Base-by-base conservation (phyloP, 768 basidiomycete species). In the Chiua virens region DNA sequence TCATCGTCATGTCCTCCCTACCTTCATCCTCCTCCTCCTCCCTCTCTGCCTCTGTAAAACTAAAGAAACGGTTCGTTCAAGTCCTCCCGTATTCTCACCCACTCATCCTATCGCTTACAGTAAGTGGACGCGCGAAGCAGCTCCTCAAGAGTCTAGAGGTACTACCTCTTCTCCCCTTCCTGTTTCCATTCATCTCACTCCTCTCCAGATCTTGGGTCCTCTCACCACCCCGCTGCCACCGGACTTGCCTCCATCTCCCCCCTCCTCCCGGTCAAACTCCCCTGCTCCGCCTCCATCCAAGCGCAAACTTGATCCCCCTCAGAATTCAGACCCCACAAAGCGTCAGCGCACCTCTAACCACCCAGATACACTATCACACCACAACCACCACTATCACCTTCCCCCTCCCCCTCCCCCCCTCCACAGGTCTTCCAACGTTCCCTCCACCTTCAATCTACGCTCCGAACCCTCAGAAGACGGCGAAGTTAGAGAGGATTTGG, bases 381-480 rank as follows among this genome's bases (percentile, higher is more conserved):
- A 57, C 57, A 48, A 61, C 57, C 60, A 64, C 57, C 65, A 64
- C 60, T 64, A 63, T 57, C 59, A 63, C 52, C 63, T 45, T 46
- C 52, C 56, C 42, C 68, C 63, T 50, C 60, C 58, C 11, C 63
- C 59, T 9, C 56, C 58, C 23, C 35, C 53, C 41, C 53, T 35
- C 30, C 54, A 55, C 45, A 60, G 56, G 60, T n/a, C 61, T 40
- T 55, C 65, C 32, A 65, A 56, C 52, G 55, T 50, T 34, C 47
- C 59, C 1, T n/a, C 61, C 40, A 52, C 39, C 58, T 64, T 57
- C 48, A 62, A 59, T 41, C 52, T 66, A 34, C 67, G 75, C 53
- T 67, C 73, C 47, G 75, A 79, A 35, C 73, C 75, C 4, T 61
- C 70, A 32, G 78, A 78, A 53, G 78, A 77, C 50, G 77, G 78